Evolutionary conservation across 306 rosid species (phyloP), one percentile per base, ranked within the genome.

Genomic region (Sicyos baderoa): DNA sequence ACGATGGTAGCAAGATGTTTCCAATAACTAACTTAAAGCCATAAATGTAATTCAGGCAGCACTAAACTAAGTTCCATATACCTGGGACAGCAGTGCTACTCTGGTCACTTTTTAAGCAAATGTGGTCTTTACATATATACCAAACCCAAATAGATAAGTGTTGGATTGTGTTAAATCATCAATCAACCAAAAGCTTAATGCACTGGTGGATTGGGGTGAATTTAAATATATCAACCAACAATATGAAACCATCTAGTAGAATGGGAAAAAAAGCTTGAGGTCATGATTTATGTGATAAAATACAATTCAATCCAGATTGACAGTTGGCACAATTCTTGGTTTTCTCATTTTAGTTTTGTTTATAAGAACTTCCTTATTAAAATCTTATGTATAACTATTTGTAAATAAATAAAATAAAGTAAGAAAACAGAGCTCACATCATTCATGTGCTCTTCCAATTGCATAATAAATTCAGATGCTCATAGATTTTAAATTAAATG

Each of bases 61-160:
- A 25, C 64, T 58, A 25, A 35, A 57, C 2, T 57, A 25, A 60
- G 48, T 32, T 12, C 48, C 67, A 29, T 13, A 60, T n/a, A 22
- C 9, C 14, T 32, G 37, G 37, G 37, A 32, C 67, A 32, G 48
- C 67, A 60, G 23, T 60, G 23, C 15, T 6, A 35, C 2, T 60
- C 48, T 29, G 22, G 48, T 60, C 45, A 29, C 67, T 32, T 60
- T 60, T 60, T 32, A 32, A 60, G 67, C 23, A 60, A 61, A 61
- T 37, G 2, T 8, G n/a, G 50, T 61, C 23, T 61, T 2, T 9
- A 37, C 66, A 32, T 35, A 9, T 58, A 14, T 4, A 32, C 22
- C 47, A 58, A 58, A 16, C 23, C 49, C 27, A 37, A 61, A 60
- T 16, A 7, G 68, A n/a, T 17, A 35, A 32, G n/a, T n/a, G n/a